Conservation (phyloP, 2,329 filamentous ascomycete genomes). For the Colletotrichum tanaceti region DNA sequence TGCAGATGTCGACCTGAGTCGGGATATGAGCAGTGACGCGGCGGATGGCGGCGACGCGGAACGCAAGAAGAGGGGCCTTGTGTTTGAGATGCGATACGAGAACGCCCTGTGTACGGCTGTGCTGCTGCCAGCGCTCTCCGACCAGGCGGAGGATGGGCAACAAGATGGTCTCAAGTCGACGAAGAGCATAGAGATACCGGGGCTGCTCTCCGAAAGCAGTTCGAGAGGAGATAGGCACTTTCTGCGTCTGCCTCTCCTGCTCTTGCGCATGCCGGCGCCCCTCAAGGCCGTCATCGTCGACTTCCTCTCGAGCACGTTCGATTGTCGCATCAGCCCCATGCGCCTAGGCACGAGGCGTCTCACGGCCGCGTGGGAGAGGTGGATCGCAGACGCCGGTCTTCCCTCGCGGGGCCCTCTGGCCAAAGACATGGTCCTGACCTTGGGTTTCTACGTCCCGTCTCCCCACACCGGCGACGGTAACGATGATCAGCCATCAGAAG, state of each 20-base stretch:
- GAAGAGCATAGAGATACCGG: slow-evolving; percentile 20
- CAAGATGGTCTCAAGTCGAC: neutral
- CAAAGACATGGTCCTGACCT: slow-evolving; percentile 62
- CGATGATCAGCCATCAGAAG: slow-evolving; percentile 38
- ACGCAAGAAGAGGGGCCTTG: slow-evolving; percentile 51
- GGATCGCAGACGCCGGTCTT: slow-evolving; percentile 57
- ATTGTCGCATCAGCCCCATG: slow-evolving; percentile 65
- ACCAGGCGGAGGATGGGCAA: neutral
- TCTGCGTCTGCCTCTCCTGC: slow-evolving; percentile 61
- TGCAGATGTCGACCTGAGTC: slow-evolving; percentile 20
- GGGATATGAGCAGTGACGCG: slow-evolving; percentile 27
- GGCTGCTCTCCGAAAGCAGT: neutral
- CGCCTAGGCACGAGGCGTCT: slow-evolving; percentile 63
- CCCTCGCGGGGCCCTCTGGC: slow-evolving; percentile 48
- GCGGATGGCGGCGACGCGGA: slow-evolving; percentile 12
- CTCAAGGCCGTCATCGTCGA: slow-evolving; percentile 62
- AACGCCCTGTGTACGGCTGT: slow-evolving; percentile 63
- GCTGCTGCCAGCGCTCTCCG: slow-evolving; percentile 55
- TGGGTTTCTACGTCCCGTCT: slow-evolving; percentile 62
- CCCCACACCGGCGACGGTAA: slow-evolving; percentile 22
- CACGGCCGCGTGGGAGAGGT: slow-evolving; percentile 62
- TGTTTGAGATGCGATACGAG: slow-evolving; percentile 64
- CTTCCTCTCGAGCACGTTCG: slow-evolving; percentile 66
- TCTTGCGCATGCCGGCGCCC: slow-evolving; percentile 66
- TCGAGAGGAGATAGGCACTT: slow-evolving; percentile 50